Evolutionary conservation across 306 rosid species (phyloP).

Genomic region (Vicia sativa): DNA sequence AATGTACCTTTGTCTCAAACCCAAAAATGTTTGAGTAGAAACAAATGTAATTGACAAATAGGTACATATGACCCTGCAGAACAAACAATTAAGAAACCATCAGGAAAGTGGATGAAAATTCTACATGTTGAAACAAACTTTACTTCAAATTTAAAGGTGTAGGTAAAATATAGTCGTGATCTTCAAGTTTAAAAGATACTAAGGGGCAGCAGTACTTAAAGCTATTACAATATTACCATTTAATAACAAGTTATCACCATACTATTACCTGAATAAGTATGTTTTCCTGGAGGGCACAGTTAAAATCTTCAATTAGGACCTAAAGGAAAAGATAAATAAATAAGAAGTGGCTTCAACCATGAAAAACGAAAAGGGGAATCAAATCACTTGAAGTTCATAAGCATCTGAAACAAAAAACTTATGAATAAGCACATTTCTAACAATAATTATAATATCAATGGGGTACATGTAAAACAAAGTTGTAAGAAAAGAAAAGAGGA

Average conservation of each 20-base stretch:
- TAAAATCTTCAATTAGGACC: conserved; percentile 95
- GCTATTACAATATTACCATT: background rate
- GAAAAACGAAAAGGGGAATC: conserved; percentile 12
- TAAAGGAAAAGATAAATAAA: conserved; percentile 40
- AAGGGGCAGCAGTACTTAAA: conserved; percentile 17
- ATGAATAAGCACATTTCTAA: conserved; percentile 11
- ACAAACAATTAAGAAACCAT: conserved; percentile 40
- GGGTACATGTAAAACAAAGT: conserved; percentile 10
- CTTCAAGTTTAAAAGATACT: conserved; percentile 20
- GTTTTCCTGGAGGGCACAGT: conserved; percentile 95
- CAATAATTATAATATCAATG: conserved; percentile 1
- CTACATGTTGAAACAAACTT: conserved; percentile 27
- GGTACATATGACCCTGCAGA: conserved; percentile 95
- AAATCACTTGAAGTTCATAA: conserved; percentile 12
- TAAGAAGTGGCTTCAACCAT: conserved; percentile 15
- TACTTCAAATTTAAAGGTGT: conserved; percentile 22
- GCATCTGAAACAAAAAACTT: conserved; percentile 7
- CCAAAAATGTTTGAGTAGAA: conserved; percentile 97
- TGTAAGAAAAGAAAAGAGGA: conserved; percentile 22
- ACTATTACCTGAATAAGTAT: conserved; percentile 82
- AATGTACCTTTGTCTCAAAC: conserved; percentile 86
- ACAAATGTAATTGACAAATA: conserved; percentile 75
- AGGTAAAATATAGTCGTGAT: conserved; percentile 21
- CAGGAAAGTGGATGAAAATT: conserved; percentile 40
- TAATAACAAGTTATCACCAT: conserved; percentile 20